Conservation (phyloP, 371 early-diverging fungal genomes). For the Mortierella sp. region DNA sequence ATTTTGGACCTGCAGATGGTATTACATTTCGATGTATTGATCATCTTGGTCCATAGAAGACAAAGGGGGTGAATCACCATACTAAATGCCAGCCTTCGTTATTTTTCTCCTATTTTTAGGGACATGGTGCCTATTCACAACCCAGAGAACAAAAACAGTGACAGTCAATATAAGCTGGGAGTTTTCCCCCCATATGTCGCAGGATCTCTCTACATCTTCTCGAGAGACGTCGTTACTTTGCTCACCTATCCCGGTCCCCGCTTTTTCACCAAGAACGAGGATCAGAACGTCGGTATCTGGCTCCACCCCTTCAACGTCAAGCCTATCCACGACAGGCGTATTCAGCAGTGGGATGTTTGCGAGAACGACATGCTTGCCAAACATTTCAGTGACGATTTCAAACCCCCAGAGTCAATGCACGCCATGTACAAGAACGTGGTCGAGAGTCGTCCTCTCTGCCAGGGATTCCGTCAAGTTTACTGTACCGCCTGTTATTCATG, state of each 20-base stretch:
- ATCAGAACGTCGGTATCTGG: constrained; percentile 73
- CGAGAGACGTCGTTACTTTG: constrained; percentile 64
- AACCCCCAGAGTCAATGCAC: constrained; percentile 53
- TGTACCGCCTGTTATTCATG: constrained; percentile 76
- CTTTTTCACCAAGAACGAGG: constrained; percentile 64
- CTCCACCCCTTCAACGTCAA: constrained; percentile 68
- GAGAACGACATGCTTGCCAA: constrained; percentile 72
- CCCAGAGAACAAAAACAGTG: constrained; percentile 64
- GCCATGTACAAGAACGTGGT: constrained; percentile 67
- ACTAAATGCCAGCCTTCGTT: background rate
- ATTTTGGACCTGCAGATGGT: background rate
- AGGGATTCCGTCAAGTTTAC: constrained; percentile 60
- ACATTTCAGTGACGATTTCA: constrained; percentile 58
- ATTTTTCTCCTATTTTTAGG: constrained; percentile 31
- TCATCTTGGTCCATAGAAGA: background rate
- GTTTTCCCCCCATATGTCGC: constrained; percentile 72
- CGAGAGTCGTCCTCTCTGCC: constrained; percentile 55
- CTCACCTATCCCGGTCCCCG: constrained; percentile 63
- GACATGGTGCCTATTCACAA: constrained; percentile 58
- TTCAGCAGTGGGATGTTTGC: constrained; percentile 69
- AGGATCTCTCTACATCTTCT: constrained; percentile 68
- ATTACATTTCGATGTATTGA: background rate
- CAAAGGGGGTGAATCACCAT: background rate
- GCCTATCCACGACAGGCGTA: constrained; percentile 70
- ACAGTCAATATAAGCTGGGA: constrained; percentile 64